Base-by-base conservation (phyloP, 2,329 filamentous ascomycete species). In the Rhytidhysteron rufulum region DNA sequence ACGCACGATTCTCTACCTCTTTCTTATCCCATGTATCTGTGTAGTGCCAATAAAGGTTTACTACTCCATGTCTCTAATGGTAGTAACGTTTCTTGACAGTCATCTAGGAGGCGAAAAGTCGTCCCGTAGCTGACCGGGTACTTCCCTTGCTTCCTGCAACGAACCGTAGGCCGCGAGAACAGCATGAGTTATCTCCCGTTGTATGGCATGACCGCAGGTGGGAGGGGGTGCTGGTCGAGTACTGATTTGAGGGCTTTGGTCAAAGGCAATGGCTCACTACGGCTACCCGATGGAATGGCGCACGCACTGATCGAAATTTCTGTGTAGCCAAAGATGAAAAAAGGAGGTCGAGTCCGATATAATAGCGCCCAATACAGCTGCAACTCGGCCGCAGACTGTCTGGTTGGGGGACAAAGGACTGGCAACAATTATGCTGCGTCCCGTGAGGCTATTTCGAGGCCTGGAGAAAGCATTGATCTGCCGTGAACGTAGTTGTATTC, bases 361-460 rank as follows among this genome's bases (percentile, higher is more conserved):
- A 46, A n/a, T 36, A 45, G 45, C 46, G 34, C 40, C 48, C 36
- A 47, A 42, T 49, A 50, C 45, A 54, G 43, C 45, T 54, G 43
- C 34, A 48, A 42, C 41, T 38, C 50, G 45, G n/a, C n/a, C n/a
- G n/a, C n/a, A n/a, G 51, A 27, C 48, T 53, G 39, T 44, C 50
- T 44, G 49, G 43, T 40, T 44, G 44, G 49, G 53, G 51, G 49
- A 54, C 55, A 57, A 52, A 42, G 44, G 42, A 42, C 48, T 44
- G 49, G 49, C 49, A 49, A 41, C 7, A n/a, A n/a, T n/a, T 16
- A 45, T 42, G 49, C 45, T 47, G 38, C 40, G 30, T 43, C 38
- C 35, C 36, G 34, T 44, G 41, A 47, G 36, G 49, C 50, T 54
- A 49, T 50, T 48, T 49, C 45, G 46, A 53, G 53, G 42, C 37